Conservation (phyloP, 768 basidiomycete species). For the Lentinula aciculospora region DNA sequence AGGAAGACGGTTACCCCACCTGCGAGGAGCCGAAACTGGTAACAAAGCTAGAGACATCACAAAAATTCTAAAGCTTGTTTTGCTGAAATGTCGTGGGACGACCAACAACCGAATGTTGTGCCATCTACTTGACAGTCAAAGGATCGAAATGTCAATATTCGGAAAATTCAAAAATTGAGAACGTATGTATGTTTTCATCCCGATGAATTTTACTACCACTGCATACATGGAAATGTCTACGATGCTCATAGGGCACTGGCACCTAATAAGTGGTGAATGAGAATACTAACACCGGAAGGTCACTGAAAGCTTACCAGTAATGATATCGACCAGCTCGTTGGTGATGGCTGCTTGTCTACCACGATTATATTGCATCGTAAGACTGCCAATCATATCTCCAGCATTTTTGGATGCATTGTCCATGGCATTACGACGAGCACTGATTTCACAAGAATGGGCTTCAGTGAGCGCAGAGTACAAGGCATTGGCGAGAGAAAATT, state of each 20-base stretch:
- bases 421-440: conserved; percentile 97
- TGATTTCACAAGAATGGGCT: conserved; percentile 92
- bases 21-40: no score
- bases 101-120: no score
- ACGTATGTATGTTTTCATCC: neutral
- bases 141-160: no score
- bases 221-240: neutral
- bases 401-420: conserved; percentile 99
- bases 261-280: conserved; percentile 23
- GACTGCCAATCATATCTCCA: conserved; percentile 78
- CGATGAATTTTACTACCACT: neutral
- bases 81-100: no score
- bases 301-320: conserved; percentile 58
- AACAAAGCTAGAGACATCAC: no score
- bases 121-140: no score
- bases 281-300: neutral
- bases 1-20: no score
- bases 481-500: conserved; percentile 95
- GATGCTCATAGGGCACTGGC: conserved; percentile 35
- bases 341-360: conserved; percentile 98
- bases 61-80: no score
- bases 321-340: conserved; percentile 90
- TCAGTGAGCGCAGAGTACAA: conserved; percentile 93
- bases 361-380: conserved; percentile 97
- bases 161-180: no score